phyloP scores from a whole-genome alignment of 768 basidiomycete genomes.

The Atractiella rhizophila region DNA sequence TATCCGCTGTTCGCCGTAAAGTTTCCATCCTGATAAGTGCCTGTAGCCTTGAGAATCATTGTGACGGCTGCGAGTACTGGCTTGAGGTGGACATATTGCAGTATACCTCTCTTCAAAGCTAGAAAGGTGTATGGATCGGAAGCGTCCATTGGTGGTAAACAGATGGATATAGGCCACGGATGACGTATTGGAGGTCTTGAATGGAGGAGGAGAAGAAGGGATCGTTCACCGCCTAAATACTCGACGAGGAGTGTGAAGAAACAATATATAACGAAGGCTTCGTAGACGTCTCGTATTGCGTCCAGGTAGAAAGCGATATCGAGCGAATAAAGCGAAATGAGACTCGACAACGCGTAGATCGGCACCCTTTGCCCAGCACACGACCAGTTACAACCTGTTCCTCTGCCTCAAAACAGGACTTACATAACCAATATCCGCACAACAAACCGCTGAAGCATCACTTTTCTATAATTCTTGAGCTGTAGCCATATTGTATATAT shows the following conservation, averaged over 20 bases:
- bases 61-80: constrained; percentile 65
- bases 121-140: constrained; percentile 88
- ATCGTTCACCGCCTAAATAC: constrained; percentile 58
- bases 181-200: constrained; percentile 70
- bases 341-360: constrained; percentile 64
- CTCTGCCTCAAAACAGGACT: constrained; percentile 21
- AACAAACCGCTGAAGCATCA: constrained; percentile 40
- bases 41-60: constrained; percentile 56
- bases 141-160: constrained; percentile 62
- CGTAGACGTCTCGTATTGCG: constrained; percentile 79
- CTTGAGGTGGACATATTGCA: constrained; percentile 94
- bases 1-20: constrained; percentile 9
- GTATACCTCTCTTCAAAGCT: constrained; percentile 75
- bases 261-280: constrained; percentile 87
- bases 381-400: background rate
- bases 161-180: constrained; percentile 61
- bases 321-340: constrained; percentile 78
- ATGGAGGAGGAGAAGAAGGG: constrained; percentile 69
- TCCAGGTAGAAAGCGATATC: constrained; percentile 94
- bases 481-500: constrained; percentile 52
- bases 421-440: constrained; percentile 84
- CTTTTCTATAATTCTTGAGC: constrained; percentile 47
- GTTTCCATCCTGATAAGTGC: constrained; percentile 25
- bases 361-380: constrained; percentile 30
- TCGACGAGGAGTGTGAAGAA: constrained; percentile 57